Evolutionary conservation across 768 basidiomycete genomes (phyloP), one percentile per base, ranked within the genome.

Genomic region (Royoungia palumana): DNA sequence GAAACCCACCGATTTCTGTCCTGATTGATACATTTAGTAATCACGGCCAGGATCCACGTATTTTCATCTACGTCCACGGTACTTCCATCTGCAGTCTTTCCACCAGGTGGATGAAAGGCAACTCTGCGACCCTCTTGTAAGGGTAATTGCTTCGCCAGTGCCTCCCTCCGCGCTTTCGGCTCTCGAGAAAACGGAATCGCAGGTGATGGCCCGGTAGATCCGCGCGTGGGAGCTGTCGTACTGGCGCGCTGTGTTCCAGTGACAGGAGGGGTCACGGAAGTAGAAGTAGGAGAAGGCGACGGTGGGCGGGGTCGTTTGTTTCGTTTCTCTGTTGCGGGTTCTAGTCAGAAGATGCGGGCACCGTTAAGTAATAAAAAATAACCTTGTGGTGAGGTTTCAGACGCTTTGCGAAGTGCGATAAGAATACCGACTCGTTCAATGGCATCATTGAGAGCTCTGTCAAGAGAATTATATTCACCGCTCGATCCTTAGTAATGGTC

Each of bases 1-100:
- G 30, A 27, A 10, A 56, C 72, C 13, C 51, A 84, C 83, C 79
- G 77, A 57, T 83, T 81, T 64, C 87, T 89, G 54, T 89, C 86
- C 40, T 78, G 77, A 45, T 81, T 82, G 36, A 89, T 76, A 60
- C 80, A 86, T 55, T 75, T 81, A 9, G 78, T 84, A 34, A 90
- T 79, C 7, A 86, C 78, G 6, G 89, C 90, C 53, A 92, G 68
- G 46, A 93, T 93, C 89, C 89, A 93, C 5, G 75, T 70, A 35
- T 64, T 80, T 54, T 70, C 76, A 14, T 76, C 75, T 3, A 59
- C 68, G 32, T 75, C 80, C 28, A 76, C 77, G 54, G 73, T 72
- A 38, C 83, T 83, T 13, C 77, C 71, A 38, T 66, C 60, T 4
- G 67, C 64, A 34, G 71, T 71, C 62, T 85, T 83, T 35, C 76